Evolutionary conservation across 2,329 filamentous ascomycete species (phyloP), one percentile per base, ranked within the genome.

Genomic region (Harringtonia lauricola): DNA sequence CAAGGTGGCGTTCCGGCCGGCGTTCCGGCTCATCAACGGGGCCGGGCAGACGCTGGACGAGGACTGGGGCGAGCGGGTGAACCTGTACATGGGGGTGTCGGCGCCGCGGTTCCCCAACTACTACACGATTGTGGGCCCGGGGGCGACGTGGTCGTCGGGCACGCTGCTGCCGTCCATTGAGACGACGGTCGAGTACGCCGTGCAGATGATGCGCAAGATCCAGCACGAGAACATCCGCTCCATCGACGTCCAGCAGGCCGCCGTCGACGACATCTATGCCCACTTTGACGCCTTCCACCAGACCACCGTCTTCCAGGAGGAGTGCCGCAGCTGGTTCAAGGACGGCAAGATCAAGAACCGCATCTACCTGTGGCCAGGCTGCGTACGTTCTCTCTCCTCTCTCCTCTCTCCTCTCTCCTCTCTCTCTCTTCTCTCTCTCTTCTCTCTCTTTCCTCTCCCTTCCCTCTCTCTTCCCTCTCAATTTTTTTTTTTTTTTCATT

Each of bases 181-280:
- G 46, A 47, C 48, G 10, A 46, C 47, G 26, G 41, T 47, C 24
- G 49, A 52, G 46, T 62, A 65, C 47, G 50, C 57, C 3, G 49
- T 63, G 42, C 58, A 63, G 51, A 60, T 65, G 54, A 61, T 62
- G 56, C 54, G 53, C 47, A 64, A 64, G 55, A 62, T 63, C 52
- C 70, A 74, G 55, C 70, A 65, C 2, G 59, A 70, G 54, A 63
- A 68, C 53, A 67, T 73, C 45, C 54, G 57, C 4, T 59, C 63
- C 5, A 64, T 71, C 34, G 54, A 62, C 9, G 64, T 72, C 12
- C 70, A 70, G 51, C 52, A 57, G 1, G 62, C 63, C 17, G 68
- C 65, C 2, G 65, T 74, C 8, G 55, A 57, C 12, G 74, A 76
- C 47, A 76, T 77, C 54, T 63, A 68, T 45, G 58, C 58, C 4